phyloP scores from a whole-genome alignment of 495 filamentous ascomycete species.

The Penicillium egyptiacum region DNA sequence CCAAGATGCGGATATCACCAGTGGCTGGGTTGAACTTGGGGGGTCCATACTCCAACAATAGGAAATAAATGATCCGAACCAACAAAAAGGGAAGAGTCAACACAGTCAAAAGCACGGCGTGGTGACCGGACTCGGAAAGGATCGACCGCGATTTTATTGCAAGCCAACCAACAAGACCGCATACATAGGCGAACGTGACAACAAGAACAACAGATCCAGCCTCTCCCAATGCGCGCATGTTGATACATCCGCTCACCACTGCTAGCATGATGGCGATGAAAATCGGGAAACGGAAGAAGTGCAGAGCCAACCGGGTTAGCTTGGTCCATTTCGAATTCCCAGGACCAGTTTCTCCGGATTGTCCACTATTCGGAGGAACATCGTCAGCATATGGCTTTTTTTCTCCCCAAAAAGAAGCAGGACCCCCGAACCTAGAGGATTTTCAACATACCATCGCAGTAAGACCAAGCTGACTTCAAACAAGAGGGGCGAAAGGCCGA shows the following conservation, averaged over 20 bases:
- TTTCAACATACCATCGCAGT: slow-evolving; percentile 29
- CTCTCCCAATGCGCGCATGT: slow-evolving; percentile 21
- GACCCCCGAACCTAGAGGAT: neutral
- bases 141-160: slow-evolving; percentile 23
- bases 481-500: slow-evolving; percentile 37
- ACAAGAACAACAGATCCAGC: slow-evolving; percentile 29
- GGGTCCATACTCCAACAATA: slow-evolving; percentile 28
- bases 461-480: slow-evolving; percentile 39
- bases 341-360: slow-evolving; percentile 32
- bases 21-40: slow-evolving; percentile 23
- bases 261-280: slow-evolving; percentile 28
- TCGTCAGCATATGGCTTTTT: neutral
- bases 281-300: slow-evolving; percentile 32
- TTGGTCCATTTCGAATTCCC: slow-evolving; percentile 33
- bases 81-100: slow-evolving; percentile 30
- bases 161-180: slow-evolving; percentile 27
- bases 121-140: slow-evolving; percentile 26
- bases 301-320: slow-evolving; percentile 15
- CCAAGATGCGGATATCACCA: slow-evolving; percentile 26
- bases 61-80: slow-evolving; percentile 28
- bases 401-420: no score
- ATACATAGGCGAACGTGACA: slow-evolving; percentile 30
- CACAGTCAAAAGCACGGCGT: slow-evolving; percentile 21
- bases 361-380: slow-evolving; percentile 23
- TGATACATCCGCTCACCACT: slow-evolving; percentile 26